Percentiles rank a stretch among this genome's conserved stretches.
These are phyloP conservation scores for Meredithiella fracta DNA, from an alignment of 2,329 filamentous ascomycete species.

Conservation along the genomic window DNA sequence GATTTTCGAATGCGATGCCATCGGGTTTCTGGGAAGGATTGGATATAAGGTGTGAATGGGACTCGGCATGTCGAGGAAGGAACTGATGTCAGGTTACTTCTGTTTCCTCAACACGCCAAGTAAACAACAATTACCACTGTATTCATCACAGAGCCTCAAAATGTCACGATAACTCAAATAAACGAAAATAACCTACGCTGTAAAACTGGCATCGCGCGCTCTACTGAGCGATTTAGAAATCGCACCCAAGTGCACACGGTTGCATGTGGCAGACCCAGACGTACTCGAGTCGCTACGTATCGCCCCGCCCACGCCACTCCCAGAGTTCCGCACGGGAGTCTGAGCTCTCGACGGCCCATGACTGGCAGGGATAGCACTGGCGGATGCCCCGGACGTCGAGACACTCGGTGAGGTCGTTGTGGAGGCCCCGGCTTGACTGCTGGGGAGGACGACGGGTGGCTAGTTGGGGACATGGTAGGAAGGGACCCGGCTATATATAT, in stretches of 20 bases:
- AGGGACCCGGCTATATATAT: no score
- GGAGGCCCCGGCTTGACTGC: background rate
- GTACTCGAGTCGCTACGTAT: background rate
- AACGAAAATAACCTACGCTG: conserved; percentile 29
- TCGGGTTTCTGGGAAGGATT: no score
- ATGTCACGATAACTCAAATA: background rate
- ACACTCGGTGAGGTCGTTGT: background rate
- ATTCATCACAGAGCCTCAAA: no score
- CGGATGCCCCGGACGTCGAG: background rate
- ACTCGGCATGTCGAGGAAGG: no score
- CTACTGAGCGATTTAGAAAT: conserved; percentile 28
- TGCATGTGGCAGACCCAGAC: background rate
- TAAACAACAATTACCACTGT: no score
- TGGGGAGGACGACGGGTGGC: no score
- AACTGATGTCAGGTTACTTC: no score
- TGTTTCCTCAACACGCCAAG: no score
- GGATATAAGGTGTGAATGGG: no score
- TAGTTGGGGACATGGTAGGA: no score
- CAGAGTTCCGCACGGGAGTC: background rate
- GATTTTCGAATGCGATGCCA: no score
- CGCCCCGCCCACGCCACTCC: background rate
- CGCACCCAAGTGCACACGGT: conserved; percentile 16
- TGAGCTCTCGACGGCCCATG: background rate
- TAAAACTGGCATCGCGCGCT: conserved; percentile 33
- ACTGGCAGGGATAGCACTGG: background rate